Evolutionary conservation across 169 alveolate species (phyloP), one percentile per base, ranked within the genome.

Genomic region (Eimeria necatrix): DNA sequence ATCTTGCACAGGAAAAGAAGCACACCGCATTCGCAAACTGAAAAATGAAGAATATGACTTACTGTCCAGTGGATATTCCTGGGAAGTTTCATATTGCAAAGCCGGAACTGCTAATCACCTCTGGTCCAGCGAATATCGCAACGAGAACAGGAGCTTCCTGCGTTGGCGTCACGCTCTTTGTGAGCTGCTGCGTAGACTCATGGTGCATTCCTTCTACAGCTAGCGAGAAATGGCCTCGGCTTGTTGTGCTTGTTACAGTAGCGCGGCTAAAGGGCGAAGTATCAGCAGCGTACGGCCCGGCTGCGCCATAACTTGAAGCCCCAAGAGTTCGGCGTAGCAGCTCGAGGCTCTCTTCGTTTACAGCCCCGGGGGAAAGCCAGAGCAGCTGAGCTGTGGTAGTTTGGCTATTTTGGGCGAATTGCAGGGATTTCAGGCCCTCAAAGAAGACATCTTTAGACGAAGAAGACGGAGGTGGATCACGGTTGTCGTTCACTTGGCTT

Each of bases 341-440:
- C 46, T 81, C 90, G 20, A 81, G 4, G 51, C 90, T 81, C 73
- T 81, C 73, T n/a, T 49, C 51, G 73, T 7, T 81, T 52, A 71
- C 53, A 24, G 49, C 68, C 14, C 90, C 90, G 10, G 90, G 73
- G 10, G 90, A 71, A 68, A 81, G 71, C 90, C 90, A 81, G 22
- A 81, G 16, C 49, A 81, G 8, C 73, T 53, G 90, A 7, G 90
- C 90, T 22, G 59, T 9, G n/a, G 16, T 53, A 3, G 60, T 22
- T 68, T 52, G 18, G 48, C 90, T 53, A 52, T 24, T 46, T 10
- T 8, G 80, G 51, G 46, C 60, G 60, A 76, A 24, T 64, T 76
- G 86, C 61, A 22, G 71, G 41, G 22, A 14, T 26, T n/a, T 22
- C 22, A 81, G 3, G 73, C 90, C 48, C 71, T 81, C 90, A 46